A percentile compares a stretch with the other conserved stretches of the same genome.
These are phyloP conservation scores for Colletotrichum camelliae DNA, from an alignment of 2,329 filamentous ascomycete species.

Conservation along the genomic window DNA sequence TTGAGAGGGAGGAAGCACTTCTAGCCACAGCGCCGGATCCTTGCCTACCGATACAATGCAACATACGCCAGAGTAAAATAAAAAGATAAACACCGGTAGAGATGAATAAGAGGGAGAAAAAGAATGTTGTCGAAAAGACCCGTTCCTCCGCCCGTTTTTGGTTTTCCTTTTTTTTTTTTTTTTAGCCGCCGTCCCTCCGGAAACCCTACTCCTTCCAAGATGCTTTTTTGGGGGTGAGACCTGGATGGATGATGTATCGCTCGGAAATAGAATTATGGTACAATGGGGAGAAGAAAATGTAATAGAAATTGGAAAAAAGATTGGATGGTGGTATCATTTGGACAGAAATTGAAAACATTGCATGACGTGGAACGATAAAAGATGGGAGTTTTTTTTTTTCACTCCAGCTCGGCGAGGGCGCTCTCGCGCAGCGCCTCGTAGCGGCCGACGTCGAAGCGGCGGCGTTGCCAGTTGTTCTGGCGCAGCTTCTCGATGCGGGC, in stretches of 20 bases:
- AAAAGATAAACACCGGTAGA: background rate
- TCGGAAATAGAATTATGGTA: background rate
- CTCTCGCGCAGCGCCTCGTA: slow-evolving; percentile 59
- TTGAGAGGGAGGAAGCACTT: background rate
- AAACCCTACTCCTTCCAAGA: background rate
- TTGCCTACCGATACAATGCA: background rate
- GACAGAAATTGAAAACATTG: background rate
- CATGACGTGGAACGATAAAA: background rate
- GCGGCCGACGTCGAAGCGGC: slow-evolving; percentile 57
- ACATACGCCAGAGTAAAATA: background rate
- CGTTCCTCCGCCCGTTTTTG: background rate
- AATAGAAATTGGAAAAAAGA: background rate
- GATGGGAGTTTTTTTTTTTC: background rate
- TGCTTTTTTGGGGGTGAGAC: background rate
- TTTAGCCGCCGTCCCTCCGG: background rate
- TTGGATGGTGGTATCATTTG: slow-evolving; percentile 8
- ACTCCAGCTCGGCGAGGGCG: slow-evolving; percentile 55
- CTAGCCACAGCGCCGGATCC: background rate
- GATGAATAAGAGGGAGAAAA: background rate
- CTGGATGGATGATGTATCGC: background rate
- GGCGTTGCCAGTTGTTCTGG: slow-evolving; percentile 59
- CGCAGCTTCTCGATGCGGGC: slow-evolving; percentile 60
- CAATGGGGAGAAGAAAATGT: background rate
- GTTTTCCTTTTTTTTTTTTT: background rate
- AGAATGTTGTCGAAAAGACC: background rate